Evolutionary conservation across 2,329 filamentous ascomycete species (phyloP), one percentile per base, ranked within the genome.

Genomic region (Clonostachys rhizophaga): DNA sequence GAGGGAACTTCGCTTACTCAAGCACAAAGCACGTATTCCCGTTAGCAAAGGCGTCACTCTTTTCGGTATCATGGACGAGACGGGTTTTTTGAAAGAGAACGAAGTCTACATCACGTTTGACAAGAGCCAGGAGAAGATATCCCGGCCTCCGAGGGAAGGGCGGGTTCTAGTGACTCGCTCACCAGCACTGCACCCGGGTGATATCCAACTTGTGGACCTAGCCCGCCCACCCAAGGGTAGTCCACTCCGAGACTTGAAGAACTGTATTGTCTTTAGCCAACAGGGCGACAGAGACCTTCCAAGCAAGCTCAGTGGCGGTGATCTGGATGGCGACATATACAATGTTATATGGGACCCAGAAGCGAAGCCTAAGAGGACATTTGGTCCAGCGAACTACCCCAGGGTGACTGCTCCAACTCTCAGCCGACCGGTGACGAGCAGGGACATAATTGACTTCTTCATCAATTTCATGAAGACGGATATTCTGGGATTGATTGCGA

Each of bases 51-150:
- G 87, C 0, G 76, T 84, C n/a, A 91, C 88, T 0, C 71, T 95
- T 0, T 91, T 90, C 54, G 90, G 90, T 0, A 75, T 95, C 44
- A 87, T 94, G 80, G 90, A 95, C 51, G 89, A 95, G 62, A 90
- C 87, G 0, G 81, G 79, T 0, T 78, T 75, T 35, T 70, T 95
- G 0, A 53, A 75, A 10, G 83, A 89, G 57, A 78, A 78, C 1
- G 72, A 95, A 52, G 76, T 92, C 0, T 91, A 83, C 54, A 76
- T 87, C 46, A 76, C 79, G 0, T 81, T 77, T 36, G 71, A 82
- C 42, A 69, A 61, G 37, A 55, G 55, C 10, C 43, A 57, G n/a
- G 24, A 33, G 11, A 17, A 36, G 7, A 50, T 48, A 17, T 43
- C 34, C 10, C 33, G 20, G 4, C 44, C 35, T 10, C 52, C 76